Conservation (phyloP, 805 yeast species). For the Barnettozyma wickerhamii region DNA sequence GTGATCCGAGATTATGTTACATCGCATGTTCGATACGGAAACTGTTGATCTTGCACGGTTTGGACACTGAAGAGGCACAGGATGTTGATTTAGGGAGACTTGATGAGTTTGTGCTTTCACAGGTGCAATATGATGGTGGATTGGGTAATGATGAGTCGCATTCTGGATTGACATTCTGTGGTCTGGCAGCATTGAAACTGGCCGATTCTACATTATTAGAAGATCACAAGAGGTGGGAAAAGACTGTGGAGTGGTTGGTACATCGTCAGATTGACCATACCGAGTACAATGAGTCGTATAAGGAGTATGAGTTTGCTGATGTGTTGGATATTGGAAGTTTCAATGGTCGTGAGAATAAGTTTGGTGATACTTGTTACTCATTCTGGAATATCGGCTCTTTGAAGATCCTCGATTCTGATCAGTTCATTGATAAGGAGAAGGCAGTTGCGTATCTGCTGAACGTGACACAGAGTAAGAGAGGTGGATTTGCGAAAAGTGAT, state of each 20-base stretch:
- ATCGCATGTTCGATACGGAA: conserved; percentile 63
- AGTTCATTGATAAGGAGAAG: conserved; percentile 32
- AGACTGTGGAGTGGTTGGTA: conserved; percentile 54
- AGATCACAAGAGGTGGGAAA: conserved; percentile 25
- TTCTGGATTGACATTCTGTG: conserved; percentile 86
- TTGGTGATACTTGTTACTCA: conserved; percentile 81
- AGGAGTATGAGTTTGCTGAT: conserved; percentile 36
- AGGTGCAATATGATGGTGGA: conserved; percentile 62
- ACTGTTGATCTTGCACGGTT: conserved; percentile 29
- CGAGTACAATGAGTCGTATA: conserved; percentile 23
- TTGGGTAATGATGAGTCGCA: conserved; percentile 71
- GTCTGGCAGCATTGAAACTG: conserved; percentile 54
- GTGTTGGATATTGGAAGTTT: conserved; percentile 65
- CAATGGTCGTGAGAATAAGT: conserved; percentile 83
- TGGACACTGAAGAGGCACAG: neutral
- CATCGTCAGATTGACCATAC: conserved; percentile 53
- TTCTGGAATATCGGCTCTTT: conserved; percentile 77
- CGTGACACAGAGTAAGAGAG: conserved; percentile 62
- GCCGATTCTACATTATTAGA: conserved; percentile 26
- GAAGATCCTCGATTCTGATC: conserved; percentile 8
- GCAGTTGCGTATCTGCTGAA: conserved; percentile 43
- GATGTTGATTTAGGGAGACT: conserved; percentile 28
- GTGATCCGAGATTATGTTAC: conserved; percentile 71
- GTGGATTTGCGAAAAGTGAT: conserved; percentile 75
- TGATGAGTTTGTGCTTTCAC: conserved; percentile 31